Base-by-base conservation (phyloP, 2,329 filamentous ascomycete genomes). In the Fusarium oligoseptatum region DNA sequence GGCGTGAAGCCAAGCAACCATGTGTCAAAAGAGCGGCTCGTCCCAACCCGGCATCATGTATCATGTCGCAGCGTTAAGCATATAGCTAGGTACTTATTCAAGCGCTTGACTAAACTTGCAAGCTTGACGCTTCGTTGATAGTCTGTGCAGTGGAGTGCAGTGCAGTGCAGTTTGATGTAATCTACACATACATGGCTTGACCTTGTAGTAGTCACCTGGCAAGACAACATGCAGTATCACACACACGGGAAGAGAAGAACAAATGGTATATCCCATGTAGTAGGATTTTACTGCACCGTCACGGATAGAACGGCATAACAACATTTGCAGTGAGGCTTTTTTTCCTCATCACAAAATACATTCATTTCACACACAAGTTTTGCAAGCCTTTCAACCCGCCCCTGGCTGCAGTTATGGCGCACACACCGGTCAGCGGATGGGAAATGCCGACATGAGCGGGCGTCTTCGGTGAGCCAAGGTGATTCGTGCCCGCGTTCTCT, bases 401-500 rank as follows among this genome's bases (percentile, higher is more conserved):
- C 24, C 17, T 29, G 5, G 5, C 48, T 52, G 48, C 27, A 32
- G 48, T 66, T 37, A 45, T 66, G 41, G 56, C 36, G 29, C 22
- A 50, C 72, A 74, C 64, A 69, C 71, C 68, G 64, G 56, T 61
- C 55, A 22, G 32, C 74, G 71, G 73, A 72, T 72, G 14, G 32
- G 66, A 57, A n/a, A 56, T 76, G 71, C 74, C 74, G 74, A 64
- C 65, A 64, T 17, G 50, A 55, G 50, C 17, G 63, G 37, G 27
- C n/a, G 20, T 34, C 14, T 15, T 58, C 29, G 37, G 36, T 45
- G 52, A 57, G 20, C 20, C 20, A 7, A 29, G 52, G 39, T 75
- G 67, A 76, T 75, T 75, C 73, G 73, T 74, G 73, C 73, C 73
- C 73, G 70, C 73, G 73, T 71, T 50, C 43, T 27, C 17, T 29